phyloP scores from a whole-genome alignment of 345 rosid species.

The Ceriops decandra region DNA sequence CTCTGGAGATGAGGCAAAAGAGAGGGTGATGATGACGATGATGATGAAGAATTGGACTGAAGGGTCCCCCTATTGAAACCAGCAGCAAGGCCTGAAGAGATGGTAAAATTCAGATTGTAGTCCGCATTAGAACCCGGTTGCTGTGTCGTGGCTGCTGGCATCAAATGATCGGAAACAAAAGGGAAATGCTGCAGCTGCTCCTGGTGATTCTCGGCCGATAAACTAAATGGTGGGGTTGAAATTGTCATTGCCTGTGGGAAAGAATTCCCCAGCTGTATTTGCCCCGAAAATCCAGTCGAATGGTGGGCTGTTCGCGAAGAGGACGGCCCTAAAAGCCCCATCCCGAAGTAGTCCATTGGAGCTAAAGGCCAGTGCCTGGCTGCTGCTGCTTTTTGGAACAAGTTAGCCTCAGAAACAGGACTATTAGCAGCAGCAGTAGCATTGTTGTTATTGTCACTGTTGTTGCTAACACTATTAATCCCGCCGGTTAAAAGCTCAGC shows the following conservation, averaged over 20 bases:
- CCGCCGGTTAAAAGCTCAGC: conserved; percentile 85
- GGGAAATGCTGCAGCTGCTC: conserved; percentile 61
- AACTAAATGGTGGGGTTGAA: conserved; percentile 34
- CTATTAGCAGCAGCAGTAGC: conserved; percentile 28
- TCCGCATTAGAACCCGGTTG: conserved; percentile 25
- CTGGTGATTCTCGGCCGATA: conserved; percentile 41
- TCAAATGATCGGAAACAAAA: conserved; percentile 72
- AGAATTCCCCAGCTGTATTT: conserved; percentile 46
- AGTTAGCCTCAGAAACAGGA: conserved; percentile 37
- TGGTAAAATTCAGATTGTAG: conserved; percentile 76
- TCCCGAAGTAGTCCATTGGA: conserved; percentile 64
- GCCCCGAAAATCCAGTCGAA: conserved; percentile 44
- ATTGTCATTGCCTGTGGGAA: conserved; percentile 33
- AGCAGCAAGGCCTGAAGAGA: conserved; percentile 76
- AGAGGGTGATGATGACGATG: conserved; percentile 57
- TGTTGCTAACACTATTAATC: conserved; percentile 27
- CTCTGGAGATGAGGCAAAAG: conserved; percentile 71
- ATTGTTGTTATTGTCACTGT: not conserved
- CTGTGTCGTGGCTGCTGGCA: conserved; percentile 46
- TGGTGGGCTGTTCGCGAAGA: conserved; percentile 37
- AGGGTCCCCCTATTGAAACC: conserved; percentile 99
- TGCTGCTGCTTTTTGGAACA: conserved; percentile 31
- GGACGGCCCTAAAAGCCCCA: conserved; percentile 47
- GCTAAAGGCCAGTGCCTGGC: conserved; percentile 55
- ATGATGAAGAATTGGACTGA: conserved; percentile 85